Conservation (phyloP, 2,329 filamentous ascomycete genomes). For the Colletotrichum liriopes region DNA sequence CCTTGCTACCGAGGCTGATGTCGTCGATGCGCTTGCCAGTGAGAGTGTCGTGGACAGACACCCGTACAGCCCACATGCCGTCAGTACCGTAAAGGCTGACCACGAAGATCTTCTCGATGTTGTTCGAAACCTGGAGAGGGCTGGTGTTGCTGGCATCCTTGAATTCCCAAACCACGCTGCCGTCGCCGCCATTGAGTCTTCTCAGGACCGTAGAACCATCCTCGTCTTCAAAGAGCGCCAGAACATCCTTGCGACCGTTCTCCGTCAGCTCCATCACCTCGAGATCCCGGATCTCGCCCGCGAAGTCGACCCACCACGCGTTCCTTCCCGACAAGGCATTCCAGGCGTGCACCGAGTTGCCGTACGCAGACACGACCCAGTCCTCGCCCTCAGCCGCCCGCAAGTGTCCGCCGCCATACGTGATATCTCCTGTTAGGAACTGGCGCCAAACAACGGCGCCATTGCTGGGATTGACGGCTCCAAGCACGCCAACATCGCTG, state of each 20-base stretch:
- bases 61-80: slow-evolving; percentile 82
- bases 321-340: slow-evolving; percentile 85
- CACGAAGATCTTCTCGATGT: slow-evolving; percentile 81
- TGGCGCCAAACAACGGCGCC: slow-evolving; percentile 92
- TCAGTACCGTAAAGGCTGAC: slow-evolving; percentile 80
- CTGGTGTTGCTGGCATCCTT: slow-evolving; percentile 77
- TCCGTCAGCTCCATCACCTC: slow-evolving; percentile 84
- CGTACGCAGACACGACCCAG: slow-evolving; percentile 82
- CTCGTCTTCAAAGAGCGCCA: slow-evolving; percentile 77
- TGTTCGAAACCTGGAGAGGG: slow-evolving; percentile 82
- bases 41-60: slow-evolving; percentile 80
- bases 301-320: slow-evolving; percentile 79
- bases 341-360: slow-evolving; percentile 83
- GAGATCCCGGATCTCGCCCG: slow-evolving; percentile 75
- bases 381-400: slow-evolving; percentile 85
- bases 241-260: slow-evolving; percentile 76
- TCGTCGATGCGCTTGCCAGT: slow-evolving; percentile 83
- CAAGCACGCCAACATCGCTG: slow-evolving; percentile 86
- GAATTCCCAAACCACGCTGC: slow-evolving; percentile 85
- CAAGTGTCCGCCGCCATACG: slow-evolving; percentile 68
- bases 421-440: slow-evolving; percentile 69
- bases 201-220: slow-evolving; percentile 73
- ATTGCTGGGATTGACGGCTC: slow-evolving; percentile 90
- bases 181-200: slow-evolving; percentile 80
- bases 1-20: slow-evolving; percentile 80